These are phyloP conservation scores for Phytophthora macrochlamydospora DNA, from an alignment of 352 stramenopile genomes.

Conservation along the genomic window DNA sequence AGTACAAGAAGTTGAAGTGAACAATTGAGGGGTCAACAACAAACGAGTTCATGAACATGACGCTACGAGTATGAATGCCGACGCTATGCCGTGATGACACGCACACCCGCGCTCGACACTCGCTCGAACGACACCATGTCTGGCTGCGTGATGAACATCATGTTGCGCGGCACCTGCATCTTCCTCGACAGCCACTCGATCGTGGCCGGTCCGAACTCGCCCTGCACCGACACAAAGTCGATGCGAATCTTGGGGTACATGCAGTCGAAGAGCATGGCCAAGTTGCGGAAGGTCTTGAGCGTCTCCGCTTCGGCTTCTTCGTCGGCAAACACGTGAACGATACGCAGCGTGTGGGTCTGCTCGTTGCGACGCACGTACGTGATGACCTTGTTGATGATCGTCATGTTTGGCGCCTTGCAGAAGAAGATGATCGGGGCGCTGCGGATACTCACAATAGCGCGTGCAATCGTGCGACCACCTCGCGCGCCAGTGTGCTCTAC, in stretches of 20 bases:
- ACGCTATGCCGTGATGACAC: conserved; percentile 71
- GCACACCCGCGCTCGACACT: conserved; percentile 68
- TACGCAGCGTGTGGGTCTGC: conserved; percentile 81
- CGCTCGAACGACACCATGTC: conserved; percentile 62
- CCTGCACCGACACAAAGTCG: conserved; percentile 65
- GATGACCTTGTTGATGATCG: conserved; percentile 90
- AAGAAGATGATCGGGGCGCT: conserved; percentile 84
- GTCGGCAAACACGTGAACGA: conserved; percentile 73
- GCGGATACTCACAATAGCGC: conserved; percentile 49
- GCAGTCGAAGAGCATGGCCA: conserved; percentile 72
- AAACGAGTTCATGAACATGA: background rate
- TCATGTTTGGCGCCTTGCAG: conserved; percentile 81
- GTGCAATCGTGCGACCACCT: conserved; percentile 49
- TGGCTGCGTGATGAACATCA: conserved; percentile 91
- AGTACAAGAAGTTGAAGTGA: conserved; percentile 5
- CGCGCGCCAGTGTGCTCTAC: conserved; percentile 42
- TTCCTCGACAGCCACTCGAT: conserved; percentile 78
- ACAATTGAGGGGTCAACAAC: background rate
- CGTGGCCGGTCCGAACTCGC: conserved; percentile 59
- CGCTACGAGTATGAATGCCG: too few relatives aligned
- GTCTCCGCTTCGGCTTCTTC: conserved; percentile 18
- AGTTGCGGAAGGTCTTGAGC: conserved; percentile 34
- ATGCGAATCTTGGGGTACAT: conserved; percentile 89
- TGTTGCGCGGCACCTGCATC: conserved; percentile 73
- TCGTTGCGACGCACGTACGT: conserved; percentile 88